Evolutionary conservation across 441 rosid species (phyloP), one percentile per base, ranked within the genome.

Genomic region (Daphne laureola): DNA sequence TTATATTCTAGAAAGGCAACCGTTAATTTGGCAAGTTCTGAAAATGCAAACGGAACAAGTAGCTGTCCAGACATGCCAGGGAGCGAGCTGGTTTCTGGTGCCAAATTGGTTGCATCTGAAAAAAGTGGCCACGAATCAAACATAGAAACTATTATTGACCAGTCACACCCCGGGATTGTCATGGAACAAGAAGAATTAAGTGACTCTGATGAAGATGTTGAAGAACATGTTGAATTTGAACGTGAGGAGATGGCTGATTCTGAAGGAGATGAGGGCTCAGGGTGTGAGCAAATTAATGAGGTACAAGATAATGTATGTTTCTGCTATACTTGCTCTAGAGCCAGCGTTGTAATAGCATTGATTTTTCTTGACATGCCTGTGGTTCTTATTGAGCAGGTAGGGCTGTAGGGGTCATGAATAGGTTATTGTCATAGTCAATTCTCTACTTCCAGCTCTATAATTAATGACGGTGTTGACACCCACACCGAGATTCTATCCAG

Each of bases 181-280:
- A 93, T 93, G 97, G 98, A 93, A 69, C 90, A 85, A 66, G 98
- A 93, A 76, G 97, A 93, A 77, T 75, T 93, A 66, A 93, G 98
- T 56, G 98, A 89, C 69, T 87, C 98, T 40, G 97, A 89, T 40
- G 98, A 93, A 69, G 97, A 86, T 27, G 60, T 77, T 49, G 98
- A 86, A 77, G 95, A 93, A 66, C 71, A 89, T 67, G 97, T 93
- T 14, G 95, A 89, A 76, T 93, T 93, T 76, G 98, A 89, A 73
- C 75, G 95, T 43, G 98, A 93, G 82, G 98, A 93, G 74, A 93
- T 93, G 96, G 76, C 78, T 57, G 98, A 93, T 82, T 93, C 97
- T 64, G 98, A 89, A 65, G 97, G 88, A 52, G 98, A 84, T 64
- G 90, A 79, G 27, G 82, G 66, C 53, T 80, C 84, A 17, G 78